phyloP scores from a whole-genome alignment of 2,329 filamentous ascomycete species.

The Arthrobotrys musiformis region DNA sequence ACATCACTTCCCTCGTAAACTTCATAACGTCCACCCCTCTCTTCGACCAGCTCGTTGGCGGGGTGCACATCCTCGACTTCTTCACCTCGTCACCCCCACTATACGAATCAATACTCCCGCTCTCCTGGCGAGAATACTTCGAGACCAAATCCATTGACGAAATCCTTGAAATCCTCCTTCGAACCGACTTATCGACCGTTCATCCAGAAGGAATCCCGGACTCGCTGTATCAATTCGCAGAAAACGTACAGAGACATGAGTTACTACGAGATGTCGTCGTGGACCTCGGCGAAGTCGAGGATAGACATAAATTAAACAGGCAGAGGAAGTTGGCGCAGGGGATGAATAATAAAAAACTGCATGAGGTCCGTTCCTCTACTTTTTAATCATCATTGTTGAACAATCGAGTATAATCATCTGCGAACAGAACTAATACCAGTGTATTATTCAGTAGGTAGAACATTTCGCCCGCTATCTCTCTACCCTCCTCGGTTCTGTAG shows the following conservation, averaged over 20 bases:
- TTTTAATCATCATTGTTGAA: not conserved
- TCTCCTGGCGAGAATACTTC: slow-evolving; percentile 85
- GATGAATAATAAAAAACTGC: slow-evolving; percentile 95
- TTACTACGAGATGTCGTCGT: slow-evolving; percentile 56
- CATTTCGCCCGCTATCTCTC: slow-evolving; percentile 81
- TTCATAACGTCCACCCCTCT: slow-evolving; percentile 78
- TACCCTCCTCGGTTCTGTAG: slow-evolving; percentile 22
- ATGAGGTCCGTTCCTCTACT: slow-evolving; percentile 75
- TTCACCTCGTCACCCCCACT: slow-evolving; percentile 81
- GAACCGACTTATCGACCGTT: slow-evolving; percentile 65
- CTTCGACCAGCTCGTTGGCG: slow-evolving; percentile 90
- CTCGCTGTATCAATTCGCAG: slow-evolving; percentile 55
- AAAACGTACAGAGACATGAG: slow-evolving; percentile 55
- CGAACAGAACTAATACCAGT: not conserved
- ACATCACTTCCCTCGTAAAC: slow-evolving; percentile 78
- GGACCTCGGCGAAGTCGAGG: slow-evolving; percentile 24
- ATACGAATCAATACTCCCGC: slow-evolving; percentile 79
- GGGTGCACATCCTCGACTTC: slow-evolving; percentile 97
- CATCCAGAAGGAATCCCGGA: slow-evolving; percentile 69
- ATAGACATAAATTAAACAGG: slow-evolving; percentile 70
- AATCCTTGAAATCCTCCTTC: slow-evolving; percentile 82
- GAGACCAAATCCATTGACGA: slow-evolving; percentile 75
- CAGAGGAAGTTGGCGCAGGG: slow-evolving; percentile 79
- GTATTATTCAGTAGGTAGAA: slow-evolving; percentile 60
- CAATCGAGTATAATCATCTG: not conserved